phyloP scores from a whole-genome alignment of 805 yeast genomes.

The Saccharomyces jurei region DNA sequence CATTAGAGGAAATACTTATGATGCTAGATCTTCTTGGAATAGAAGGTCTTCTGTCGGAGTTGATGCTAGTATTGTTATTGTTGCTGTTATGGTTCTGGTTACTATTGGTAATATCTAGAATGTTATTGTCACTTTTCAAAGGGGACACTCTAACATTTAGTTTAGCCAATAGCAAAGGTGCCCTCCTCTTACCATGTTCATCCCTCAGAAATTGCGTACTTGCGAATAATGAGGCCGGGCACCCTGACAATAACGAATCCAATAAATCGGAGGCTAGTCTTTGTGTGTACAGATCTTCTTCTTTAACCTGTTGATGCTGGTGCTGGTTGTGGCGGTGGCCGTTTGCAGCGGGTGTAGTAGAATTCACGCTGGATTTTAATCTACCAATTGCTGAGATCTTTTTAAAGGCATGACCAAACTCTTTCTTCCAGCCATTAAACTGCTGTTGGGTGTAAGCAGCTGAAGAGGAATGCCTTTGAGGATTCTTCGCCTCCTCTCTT shows the following conservation, averaged over 20 bases:
- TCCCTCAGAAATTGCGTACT: constrained; percentile 71
- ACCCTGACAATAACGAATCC: constrained; percentile 51
- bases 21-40: neutral
- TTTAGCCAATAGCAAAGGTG: constrained; percentile 73
- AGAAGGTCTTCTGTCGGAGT: neutral
- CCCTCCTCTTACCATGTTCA: constrained; percentile 66
- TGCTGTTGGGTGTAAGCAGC: constrained; percentile 5
- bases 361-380: constrained; percentile 7
- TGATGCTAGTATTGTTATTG: neutral
- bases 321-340: neutral
- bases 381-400: constrained; percentile 16
- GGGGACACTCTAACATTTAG: constrained; percentile 51
- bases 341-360: neutral
- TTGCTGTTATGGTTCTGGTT: neutral
- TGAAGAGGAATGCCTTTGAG: neutral
- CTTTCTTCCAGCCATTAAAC: constrained; percentile 23
- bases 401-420: constrained; percentile 23
- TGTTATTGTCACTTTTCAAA: constrained; percentile 29
- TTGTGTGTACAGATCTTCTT: constrained; percentile 14
- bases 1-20: neutral
- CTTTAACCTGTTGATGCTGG: neutral
- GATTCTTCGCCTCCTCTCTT: neutral
- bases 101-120: neutral
- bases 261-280: constrained; percentile 37
- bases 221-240: constrained; percentile 66